Percentiles rank a stretch among this genome's conserved stretches.
Conservation (phyloP, 2,329 filamentous ascomycete genomes). For the Geoglossum cookeanum region DNA sequence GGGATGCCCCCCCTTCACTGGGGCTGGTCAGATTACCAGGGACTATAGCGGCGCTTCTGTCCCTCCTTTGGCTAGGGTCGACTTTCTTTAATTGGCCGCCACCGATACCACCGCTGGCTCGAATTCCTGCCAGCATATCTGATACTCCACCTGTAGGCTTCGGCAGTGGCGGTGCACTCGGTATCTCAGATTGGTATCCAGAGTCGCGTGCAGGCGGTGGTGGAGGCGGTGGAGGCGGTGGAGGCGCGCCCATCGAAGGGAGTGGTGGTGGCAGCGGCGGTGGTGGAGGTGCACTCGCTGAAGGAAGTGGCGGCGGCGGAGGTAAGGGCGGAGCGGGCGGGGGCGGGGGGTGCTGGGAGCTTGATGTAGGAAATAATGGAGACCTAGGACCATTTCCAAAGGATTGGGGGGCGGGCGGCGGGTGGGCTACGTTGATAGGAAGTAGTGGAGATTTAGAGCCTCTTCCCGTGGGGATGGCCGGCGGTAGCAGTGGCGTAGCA, state of each 20-base stretch:
- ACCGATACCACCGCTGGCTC: constrained; percentile 45
- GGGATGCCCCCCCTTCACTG: constrained; percentile 25
- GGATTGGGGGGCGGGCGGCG: constrained; percentile 14
- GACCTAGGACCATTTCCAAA: constrained; percentile 6
- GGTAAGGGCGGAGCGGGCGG: constrained; percentile 6
- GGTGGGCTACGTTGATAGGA: neutral
- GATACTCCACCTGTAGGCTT: constrained; percentile 20
- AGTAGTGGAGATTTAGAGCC: constrained; percentile 7
- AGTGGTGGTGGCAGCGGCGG: constrained; percentile 22
- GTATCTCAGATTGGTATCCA: constrained; percentile 20
- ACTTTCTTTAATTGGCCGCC: constrained; percentile 50
- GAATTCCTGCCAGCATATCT: constrained; percentile 37
- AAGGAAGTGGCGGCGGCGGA: constrained; percentile 14
- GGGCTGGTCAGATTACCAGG: constrained; percentile 25
- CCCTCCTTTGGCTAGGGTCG: constrained; percentile 46
- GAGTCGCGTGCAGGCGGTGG: constrained; percentile 21
- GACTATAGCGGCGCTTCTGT: constrained; percentile 47
- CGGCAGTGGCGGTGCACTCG: constrained; percentile 26
- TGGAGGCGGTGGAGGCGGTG: constrained; percentile 31
- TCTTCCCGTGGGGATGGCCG: constrained; percentile 9
- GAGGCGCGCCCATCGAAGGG: constrained; percentile 16
- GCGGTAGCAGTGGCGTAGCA: constrained; percentile 20
- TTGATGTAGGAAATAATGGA: constrained; percentile 28
- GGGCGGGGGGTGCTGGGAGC: constrained; percentile 19
- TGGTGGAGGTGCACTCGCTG: constrained; percentile 21